Evolutionary conservation across 2,329 filamentous ascomycete species (phyloP), one percentile per base, ranked within the genome.

Genomic region (Knoxdaviesia proteae): DNA sequence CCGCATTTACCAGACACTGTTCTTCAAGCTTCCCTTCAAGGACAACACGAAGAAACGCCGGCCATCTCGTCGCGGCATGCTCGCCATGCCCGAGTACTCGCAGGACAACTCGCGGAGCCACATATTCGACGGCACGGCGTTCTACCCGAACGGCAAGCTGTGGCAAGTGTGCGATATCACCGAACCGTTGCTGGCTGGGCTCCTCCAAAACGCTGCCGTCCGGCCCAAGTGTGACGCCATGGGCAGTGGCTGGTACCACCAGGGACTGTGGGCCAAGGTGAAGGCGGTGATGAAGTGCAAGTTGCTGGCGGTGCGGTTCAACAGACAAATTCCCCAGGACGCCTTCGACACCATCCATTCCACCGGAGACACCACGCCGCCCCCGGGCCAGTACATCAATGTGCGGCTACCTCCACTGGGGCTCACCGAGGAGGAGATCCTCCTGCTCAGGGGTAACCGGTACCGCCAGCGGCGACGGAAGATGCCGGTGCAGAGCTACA

Each of bases 161-260:
- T 98, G 86, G 80, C 90, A 96, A 63, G 71, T 92, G 31, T 93
- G 86, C 61, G 90, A 98, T 56, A 79, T 96, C 43, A 80, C 74
- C 0, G 88, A 96, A 52, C 82, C 84, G 0, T 54, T 87, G 1
- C 64, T 96, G 1, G 62, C 64, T 1, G 58, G 64, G 7, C 61
- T 94, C 3, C 66, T 94, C 36, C 68, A 76, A 20, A 70, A 73
- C 0, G 65, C 76, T 0, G 65, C 74, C 5, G 59, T 80, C 29
- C 68, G 76, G 5, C 54, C 62, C 0, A 61, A 63, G 7, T 81
- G 74, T 57, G 75, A 81, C 49, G 57, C 64, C 5, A 54, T 65
- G 41, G 67, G 67, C 38, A 82, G 84, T 50, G 88, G 88, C 1
- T 98, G 84, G 84, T 94, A 78, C 54, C 73, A 78, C 48, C 80